Conservation (phyloP, 129 eudicot genomes). For the Chrysanthemum makinoi region DNA sequence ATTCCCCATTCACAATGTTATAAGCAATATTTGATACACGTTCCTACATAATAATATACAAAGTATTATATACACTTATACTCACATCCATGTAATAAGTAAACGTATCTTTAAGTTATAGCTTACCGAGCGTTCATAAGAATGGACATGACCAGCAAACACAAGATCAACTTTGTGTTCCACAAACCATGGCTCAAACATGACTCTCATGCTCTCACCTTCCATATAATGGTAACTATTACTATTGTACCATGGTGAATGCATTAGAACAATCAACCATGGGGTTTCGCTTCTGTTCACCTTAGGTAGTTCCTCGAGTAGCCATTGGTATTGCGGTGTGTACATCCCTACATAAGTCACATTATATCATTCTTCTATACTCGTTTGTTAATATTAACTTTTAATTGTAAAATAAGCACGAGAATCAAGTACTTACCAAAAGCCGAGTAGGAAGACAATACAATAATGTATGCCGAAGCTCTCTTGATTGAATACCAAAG, state of each 20-base stretch:
- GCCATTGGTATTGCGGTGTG: conserved; percentile 55
- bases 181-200: conserved; percentile 48
- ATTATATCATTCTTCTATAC: not conserved
- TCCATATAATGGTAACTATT: conserved; percentile 51
- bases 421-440: conserved; percentile 28
- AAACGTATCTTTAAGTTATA: not conserved
- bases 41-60: conserved; percentile 25
- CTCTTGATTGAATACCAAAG: conserved; percentile 61
- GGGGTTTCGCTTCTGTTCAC: conserved; percentile 58
- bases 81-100: not conserved
- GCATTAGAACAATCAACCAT: conserved; percentile 60
- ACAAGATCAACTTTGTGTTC: conserved; percentile 55
- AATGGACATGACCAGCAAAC: conserved; percentile 66
- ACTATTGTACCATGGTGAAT: conserved; percentile 59
- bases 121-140: conserved; percentile 59
- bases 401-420: not conserved
- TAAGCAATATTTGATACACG: conserved; percentile 54
- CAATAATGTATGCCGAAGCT: conserved; percentile 51
- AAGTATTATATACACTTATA: not conserved
- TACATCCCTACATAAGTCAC: conserved; percentile 28
- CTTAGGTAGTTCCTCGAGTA: conserved; percentile 36
- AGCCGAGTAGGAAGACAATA: conserved; percentile 51
- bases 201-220: conserved; percentile 58
- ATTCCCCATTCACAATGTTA: conserved; percentile 46
- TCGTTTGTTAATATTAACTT: not conserved